Conservation (phyloP, 306 rosid genomes). For the Rosa lucieae region DNA sequence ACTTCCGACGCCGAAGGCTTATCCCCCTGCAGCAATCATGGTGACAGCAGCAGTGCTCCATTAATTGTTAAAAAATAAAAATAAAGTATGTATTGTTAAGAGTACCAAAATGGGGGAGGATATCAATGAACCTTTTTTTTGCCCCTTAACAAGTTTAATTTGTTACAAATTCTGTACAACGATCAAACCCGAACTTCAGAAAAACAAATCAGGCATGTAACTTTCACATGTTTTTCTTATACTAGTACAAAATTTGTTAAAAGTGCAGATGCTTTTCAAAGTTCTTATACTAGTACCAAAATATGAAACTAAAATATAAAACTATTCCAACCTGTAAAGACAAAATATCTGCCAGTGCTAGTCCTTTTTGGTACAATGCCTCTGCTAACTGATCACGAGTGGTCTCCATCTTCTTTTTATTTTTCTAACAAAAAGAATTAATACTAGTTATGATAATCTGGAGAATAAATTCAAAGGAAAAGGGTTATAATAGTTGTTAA, state of each 20-base stretch:
- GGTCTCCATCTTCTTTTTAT: slow-evolving; percentile 80
- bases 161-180: neutral
- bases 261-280: neutral
- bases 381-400: slow-evolving; percentile 84
- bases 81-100: neutral
- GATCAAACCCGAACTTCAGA: neutral
- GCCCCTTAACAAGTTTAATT: neutral
- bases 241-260: neutral
- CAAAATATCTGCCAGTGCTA: slow-evolving; percentile 72
- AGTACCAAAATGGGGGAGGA: neutral
- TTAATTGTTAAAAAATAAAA: neutral
- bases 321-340: slow-evolving; percentile 61
- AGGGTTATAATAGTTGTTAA: neutral
- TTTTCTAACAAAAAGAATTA: slow-evolving; percentile 38
- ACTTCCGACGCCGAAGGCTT: slow-evolving; percentile 29
- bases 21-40: slow-evolving; percentile 44
- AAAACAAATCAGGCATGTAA: neutral
- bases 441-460: neutral
- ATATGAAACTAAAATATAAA: slow-evolving; percentile 20
- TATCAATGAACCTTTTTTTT: neutral
- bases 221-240: slow-evolving; percentile 18
- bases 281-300: slow-evolving; percentile 18
- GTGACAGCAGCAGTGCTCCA: neutral
- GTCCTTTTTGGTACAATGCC: slow-evolving; percentile 89
- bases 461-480: neutral